Conservation (phyloP, 139 green algal species). For the Micromonas commoda region DNA sequence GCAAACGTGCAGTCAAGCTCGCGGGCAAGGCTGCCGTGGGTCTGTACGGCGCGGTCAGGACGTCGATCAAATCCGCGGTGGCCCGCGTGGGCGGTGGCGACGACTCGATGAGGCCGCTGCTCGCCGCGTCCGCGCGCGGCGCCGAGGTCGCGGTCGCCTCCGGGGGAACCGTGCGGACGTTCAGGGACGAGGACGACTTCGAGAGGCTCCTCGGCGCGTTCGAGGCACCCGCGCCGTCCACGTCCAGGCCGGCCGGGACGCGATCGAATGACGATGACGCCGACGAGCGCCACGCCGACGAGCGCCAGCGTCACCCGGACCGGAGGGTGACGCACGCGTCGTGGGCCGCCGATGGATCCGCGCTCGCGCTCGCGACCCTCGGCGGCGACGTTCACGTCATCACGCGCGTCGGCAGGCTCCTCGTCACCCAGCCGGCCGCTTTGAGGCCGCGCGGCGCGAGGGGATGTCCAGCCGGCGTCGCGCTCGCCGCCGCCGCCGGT, state of each 20-base stretch:
- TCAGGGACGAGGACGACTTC: background rate
- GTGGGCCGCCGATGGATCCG: background rate
- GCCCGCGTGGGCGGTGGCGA: background rate
- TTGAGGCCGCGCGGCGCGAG: no score
- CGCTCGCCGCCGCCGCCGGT: background rate
- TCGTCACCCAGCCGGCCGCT: background rate
- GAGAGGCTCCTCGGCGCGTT: background rate
- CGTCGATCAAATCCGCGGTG: no score
- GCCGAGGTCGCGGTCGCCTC: background rate
- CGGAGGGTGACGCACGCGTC: background rate
- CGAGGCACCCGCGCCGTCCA: background rate
- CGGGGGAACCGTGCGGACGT: background rate
- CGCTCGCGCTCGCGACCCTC: background rate
- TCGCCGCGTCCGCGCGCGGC: background rate
- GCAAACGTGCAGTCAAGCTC: no score
- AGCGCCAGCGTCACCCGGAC: no score
- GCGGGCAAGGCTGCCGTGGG: no score
- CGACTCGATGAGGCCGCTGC: background rate
- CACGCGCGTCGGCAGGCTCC: background rate
- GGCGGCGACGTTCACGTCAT: background rate
- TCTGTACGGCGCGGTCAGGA: no score
- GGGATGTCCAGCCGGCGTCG: background rate
- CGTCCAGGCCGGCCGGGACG: no score
- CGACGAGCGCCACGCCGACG: no score
- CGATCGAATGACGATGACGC: no score